Percentiles rank a stretch among this genome's conserved stretches.
Evolutionary conservation across 2,329 filamentous ascomycete species (phyloP).

Genomic region (Aureobasidium mangrovei): DNA sequence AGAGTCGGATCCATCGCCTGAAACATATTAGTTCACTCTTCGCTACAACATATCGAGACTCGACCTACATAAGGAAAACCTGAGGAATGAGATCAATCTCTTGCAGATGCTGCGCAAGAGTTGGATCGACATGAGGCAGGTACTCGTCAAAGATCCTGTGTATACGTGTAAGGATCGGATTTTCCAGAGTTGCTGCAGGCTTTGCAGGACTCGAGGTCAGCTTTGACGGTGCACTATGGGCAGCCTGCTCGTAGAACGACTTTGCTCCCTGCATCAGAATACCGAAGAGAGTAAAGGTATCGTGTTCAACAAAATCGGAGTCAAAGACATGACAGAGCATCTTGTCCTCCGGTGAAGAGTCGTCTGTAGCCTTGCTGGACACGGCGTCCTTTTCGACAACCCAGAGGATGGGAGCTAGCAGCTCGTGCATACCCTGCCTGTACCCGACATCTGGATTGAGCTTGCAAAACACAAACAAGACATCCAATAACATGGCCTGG

Average conservation of each 20-base stretch:
- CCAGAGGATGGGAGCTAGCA: constrained; percentile 82
- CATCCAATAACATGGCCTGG: constrained; percentile 74
- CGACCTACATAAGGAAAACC: constrained; percentile 81
- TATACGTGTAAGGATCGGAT: constrained; percentile 77
- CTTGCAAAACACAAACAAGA: constrained; percentile 92
- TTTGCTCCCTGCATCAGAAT: constrained; percentile 82
- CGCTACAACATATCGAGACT: neutral
- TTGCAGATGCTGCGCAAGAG: constrained; percentile 70
- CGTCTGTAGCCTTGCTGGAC: neutral
- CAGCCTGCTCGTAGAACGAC: constrained; percentile 69
- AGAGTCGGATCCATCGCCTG: constrained; percentile 83
- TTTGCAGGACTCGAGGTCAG: constrained; percentile 32
- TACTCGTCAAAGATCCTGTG: constrained; percentile 78
- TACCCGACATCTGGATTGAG: constrained; percentile 81
- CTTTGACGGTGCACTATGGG: constrained; percentile 17
- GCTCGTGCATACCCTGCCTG: constrained; percentile 97
- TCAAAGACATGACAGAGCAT: constrained; percentile 61
- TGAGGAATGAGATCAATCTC: constrained; percentile 87
- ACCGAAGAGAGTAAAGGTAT: constrained; percentile 78
- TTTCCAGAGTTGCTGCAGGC: constrained; percentile 35
- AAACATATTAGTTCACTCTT: constrained; percentile 18
- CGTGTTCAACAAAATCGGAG: constrained; percentile 70
- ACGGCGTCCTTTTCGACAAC: constrained; percentile 76
- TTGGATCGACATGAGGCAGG: constrained; percentile 70
- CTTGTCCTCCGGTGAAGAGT: constrained; percentile 34